Evolutionary conservation across 352 stramenopile species (phyloP), one percentile per base, ranked within the genome.

Genomic region (Phytophthora crassamura): DNA sequence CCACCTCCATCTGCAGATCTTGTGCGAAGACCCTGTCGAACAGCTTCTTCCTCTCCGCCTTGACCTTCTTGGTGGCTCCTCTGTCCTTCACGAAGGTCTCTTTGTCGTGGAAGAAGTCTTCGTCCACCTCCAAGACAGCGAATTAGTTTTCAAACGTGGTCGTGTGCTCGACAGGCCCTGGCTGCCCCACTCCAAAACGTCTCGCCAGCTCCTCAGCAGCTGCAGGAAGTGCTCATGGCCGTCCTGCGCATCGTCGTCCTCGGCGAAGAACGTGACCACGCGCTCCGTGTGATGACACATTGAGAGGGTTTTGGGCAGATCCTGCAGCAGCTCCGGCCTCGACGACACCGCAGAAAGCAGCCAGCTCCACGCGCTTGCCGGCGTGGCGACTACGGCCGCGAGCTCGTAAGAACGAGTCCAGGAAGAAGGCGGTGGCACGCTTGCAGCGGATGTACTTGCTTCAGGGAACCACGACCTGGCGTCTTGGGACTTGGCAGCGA

Each of bases 1-100:
- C 49, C 4, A 65, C 36, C 42, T 71, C 69, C 9, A 61, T 36
- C 22, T 58, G 20, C 16, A 70, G 39, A 34, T 71, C 64, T 5
- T 77, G 42, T n/a, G 54, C 16, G 28, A 77, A 77, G 4, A 55
- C 64, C 10, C 60, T 59, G 8, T 67, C 47, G 32, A 66, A 67
- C n/a, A 74, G 32, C 4, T 33, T 35, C 6, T 56, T 36, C 9
- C 54, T 51, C 5, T 73, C 63, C 5, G 33, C 36, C 18, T 36
- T 39, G 7, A 25, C 32, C 7, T 15, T 41, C n/a, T 61, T 49
- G 3, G 53, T 15, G 9, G 53, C 30, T 9, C 14, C 41, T 5
- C 8, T 8, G 11, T 52, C 30, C 39, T 7, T 12, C 39, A 25
- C 45, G 22, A 51, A 30, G 6, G 20, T 55, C 8, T 60, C 34